Evolutionary conservation across 2,329 filamentous ascomycete genomes (phyloP).

Genomic region (Ceratocystis papillata): DNA sequence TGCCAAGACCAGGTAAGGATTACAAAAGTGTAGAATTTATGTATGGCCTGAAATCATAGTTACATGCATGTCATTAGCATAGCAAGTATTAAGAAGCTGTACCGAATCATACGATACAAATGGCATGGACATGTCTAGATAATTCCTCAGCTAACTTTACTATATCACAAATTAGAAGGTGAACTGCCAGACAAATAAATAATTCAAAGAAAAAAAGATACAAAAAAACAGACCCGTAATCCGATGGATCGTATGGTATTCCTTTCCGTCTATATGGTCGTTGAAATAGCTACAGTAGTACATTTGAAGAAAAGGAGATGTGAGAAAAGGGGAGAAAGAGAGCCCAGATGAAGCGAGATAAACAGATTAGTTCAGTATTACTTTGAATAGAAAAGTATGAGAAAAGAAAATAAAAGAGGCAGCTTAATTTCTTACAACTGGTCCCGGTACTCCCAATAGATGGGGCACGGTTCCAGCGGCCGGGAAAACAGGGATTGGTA

Average conservation of each 20-base stretch:
- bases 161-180: neutral
- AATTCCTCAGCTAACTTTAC: neutral
- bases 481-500: conserved; percentile 63
- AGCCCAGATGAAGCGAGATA: neutral
- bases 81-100: neutral
- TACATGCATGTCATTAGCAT: no score
- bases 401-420: conserved; percentile 8
- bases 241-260: neutral
- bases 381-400: neutral
- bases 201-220: neutral
- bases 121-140: neutral
- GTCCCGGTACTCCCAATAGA: conserved; percentile 64
- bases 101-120: neutral
- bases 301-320: conserved; percentile 1
- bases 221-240: neutral
- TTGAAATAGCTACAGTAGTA: conserved; percentile 18
- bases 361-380: neutral
- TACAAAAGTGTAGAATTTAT: no score
- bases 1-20: no score
- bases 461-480: conserved; percentile 57
- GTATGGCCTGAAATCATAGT: no score
- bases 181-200: neutral
- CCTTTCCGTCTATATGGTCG: conserved; percentile 17
- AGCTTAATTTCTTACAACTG: conserved; percentile 6
- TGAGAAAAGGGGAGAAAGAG: neutral